phyloP scores from a whole-genome alignment of 305 asterid genomes.

The Lippia alba region DNA sequence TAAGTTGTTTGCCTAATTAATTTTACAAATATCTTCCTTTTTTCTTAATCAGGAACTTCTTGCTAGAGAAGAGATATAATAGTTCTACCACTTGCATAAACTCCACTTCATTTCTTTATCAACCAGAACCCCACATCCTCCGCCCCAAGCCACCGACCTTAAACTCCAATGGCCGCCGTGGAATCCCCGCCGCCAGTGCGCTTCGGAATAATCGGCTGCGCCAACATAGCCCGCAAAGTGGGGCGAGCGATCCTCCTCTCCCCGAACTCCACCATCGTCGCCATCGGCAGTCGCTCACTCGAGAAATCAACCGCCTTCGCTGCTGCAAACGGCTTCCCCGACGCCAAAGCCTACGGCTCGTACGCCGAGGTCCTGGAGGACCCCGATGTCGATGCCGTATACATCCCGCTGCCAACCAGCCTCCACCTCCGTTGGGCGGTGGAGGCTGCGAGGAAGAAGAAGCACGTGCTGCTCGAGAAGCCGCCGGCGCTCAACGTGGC shows the following conservation, averaged over 20 bases:
- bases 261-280: slow-evolving; percentile 51
- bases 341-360: slow-evolving; percentile 45
- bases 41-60: too few relatives aligned
- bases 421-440: slow-evolving; percentile 51
- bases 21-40: too few relatives aligned
- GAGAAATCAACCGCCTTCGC: slow-evolving; percentile 49
- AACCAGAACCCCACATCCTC: background rate
- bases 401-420: slow-evolving; percentile 53
- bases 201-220: slow-evolving; percentile 56
- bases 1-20: too few relatives aligned
- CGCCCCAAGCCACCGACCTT: background rate
- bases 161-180: slow-evolving; percentile 30
- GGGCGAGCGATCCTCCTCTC: slow-evolving; percentile 52
- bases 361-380: slow-evolving; percentile 49
- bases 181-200: slow-evolving; percentile 36
- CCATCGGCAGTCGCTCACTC: slow-evolving; percentile 54
- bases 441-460: slow-evolving; percentile 44
- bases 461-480: slow-evolving; percentile 55
- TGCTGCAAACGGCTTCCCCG: slow-evolving; percentile 42
- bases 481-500: slow-evolving; percentile 49
- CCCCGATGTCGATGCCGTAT: slow-evolving; percentile 49
- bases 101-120: too few relatives aligned
- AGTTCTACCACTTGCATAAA: too few relatives aligned
- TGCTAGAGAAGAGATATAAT: too few relatives aligned
- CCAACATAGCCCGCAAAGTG: slow-evolving; percentile 49